phyloP scores from a whole-genome alignment of 768 basidiomycete genomes.

The Candolleomyces aberdarensis region DNA sequence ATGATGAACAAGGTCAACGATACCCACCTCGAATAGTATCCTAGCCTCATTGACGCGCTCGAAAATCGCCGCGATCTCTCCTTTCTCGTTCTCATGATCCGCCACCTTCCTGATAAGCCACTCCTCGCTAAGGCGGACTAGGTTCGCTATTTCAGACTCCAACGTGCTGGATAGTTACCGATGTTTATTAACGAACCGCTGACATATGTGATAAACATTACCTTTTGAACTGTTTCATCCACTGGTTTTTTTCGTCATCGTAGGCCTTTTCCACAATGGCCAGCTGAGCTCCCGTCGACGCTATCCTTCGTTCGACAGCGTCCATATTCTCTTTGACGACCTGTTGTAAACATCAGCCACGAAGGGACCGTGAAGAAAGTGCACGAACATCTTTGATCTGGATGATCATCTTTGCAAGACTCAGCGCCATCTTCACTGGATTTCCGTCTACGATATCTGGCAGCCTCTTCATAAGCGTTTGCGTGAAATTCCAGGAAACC shows the following conservation, averaged over 20 bases:
- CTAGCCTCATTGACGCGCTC: constrained; percentile 6
- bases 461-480: background rate
- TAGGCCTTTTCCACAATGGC: background rate
- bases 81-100: constrained; percentile 6
- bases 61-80: constrained; percentile 1
- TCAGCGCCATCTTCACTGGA: constrained; percentile 1
- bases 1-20: background rate
- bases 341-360: background rate
- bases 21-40: constrained; percentile 2
- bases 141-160: background rate
- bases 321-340: background rate
- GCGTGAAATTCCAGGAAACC: background rate
- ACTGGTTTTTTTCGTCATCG: background rate
- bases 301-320: background rate
- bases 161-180: background rate
- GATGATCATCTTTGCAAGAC: background rate
- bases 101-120: background rate
- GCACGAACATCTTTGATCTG: background rate
- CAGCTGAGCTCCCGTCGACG: background rate
- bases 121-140: background rate
- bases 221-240: background rate
- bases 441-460: background rate
- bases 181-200: too few relatives aligned
- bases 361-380: background rate
- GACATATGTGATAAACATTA: background rate